phyloP scores from a whole-genome alignment of 352 stramenopile species.

The Phytophthora crassamura region DNA sequence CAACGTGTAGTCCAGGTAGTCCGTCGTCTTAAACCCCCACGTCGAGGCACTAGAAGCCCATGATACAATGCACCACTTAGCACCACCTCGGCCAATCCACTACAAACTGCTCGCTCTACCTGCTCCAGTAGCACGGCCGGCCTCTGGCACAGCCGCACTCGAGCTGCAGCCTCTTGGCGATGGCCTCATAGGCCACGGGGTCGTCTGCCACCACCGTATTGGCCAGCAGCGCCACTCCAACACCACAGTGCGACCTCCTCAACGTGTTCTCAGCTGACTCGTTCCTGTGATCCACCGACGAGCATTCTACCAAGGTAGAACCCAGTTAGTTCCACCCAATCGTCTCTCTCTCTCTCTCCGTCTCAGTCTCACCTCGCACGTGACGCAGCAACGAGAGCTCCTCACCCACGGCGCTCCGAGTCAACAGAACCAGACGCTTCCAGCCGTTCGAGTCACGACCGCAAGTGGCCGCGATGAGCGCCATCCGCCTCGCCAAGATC shows the following conservation, averaged over 20 bases:
- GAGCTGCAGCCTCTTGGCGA: constrained; percentile 57
- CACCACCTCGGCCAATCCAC: constrained; percentile 44
- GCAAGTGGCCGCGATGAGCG: constrained; percentile 10
- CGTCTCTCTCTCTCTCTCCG: not conserved
- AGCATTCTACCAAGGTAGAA: constrained; percentile 40
- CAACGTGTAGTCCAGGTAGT: constrained; percentile 77
- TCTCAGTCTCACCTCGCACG: constrained; percentile 41
- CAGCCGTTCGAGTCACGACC: constrained; percentile 22
- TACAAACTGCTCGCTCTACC: constrained; percentile 55
- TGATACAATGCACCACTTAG: constrained; percentile 12
- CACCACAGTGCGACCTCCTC: constrained; percentile 46
- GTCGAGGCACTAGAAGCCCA: constrained; percentile 43
- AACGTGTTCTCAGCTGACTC: constrained; percentile 60
- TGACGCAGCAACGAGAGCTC: constrained; percentile 41
- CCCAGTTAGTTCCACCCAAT: too few species aligned
- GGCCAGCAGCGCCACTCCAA: constrained; percentile 42
- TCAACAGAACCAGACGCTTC: constrained; percentile 45
- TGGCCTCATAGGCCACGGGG: constrained; percentile 42
- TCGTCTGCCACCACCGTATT: constrained; percentile 37
- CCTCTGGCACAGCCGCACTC: constrained; percentile 75
- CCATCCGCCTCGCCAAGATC: constrained; percentile 20
- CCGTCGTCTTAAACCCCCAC: constrained; percentile 41
- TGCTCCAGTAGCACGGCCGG: constrained; percentile 84
- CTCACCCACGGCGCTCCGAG: constrained; percentile 17
- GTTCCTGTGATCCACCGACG: constrained; percentile 57